Conservation (phyloP, 108 stramenopile species). For the Fistulifera pelliculosa region DNA sequence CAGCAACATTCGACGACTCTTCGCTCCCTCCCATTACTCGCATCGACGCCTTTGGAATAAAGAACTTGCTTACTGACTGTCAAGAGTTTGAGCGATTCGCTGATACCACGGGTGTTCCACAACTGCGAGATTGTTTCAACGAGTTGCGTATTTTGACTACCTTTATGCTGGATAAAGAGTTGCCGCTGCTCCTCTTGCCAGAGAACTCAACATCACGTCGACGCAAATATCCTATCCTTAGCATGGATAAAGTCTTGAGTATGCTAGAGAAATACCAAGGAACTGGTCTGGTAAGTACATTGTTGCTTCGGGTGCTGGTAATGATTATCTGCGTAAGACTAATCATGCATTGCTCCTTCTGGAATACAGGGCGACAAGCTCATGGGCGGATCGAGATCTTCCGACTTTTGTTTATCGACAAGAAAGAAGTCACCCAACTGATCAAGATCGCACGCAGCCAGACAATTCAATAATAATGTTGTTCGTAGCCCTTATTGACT, state of each 20-base stretch:
- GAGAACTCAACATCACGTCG: conserved; percentile 58
- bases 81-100: conserved; percentile 76
- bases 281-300: conserved; percentile 26
- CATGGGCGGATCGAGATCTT: conserved; percentile 17
- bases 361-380: conserved; percentile 16
- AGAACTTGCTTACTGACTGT: conserved; percentile 71
- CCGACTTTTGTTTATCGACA: conserved; percentile 74
- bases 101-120: conserved; percentile 72
- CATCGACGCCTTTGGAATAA: conserved; percentile 82
- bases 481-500: too few relatives aligned
- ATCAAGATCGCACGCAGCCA: conserved; percentile 59
- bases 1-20: conserved; percentile 12
- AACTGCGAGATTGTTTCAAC: conserved; percentile 77
- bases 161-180: conserved; percentile 72
- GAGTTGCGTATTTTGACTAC: conserved; percentile 69
- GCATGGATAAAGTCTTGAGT: conserved; percentile 61
- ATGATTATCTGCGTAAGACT: too few relatives aligned
- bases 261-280: conserved; percentile 66
- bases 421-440: conserved; percentile 75
- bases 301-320: too few relatives aligned
- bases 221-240: conserved; percentile 78
- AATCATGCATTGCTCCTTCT: too few relatives aligned
- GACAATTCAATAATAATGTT: background rate
- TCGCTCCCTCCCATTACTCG: conserved; percentile 66
- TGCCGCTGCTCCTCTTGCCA: conserved; percentile 58